Evolutionary conservation across 2,329 filamentous ascomycete genomes (phyloP).

Genomic region (Myriosclerotinia duriaeana): DNA sequence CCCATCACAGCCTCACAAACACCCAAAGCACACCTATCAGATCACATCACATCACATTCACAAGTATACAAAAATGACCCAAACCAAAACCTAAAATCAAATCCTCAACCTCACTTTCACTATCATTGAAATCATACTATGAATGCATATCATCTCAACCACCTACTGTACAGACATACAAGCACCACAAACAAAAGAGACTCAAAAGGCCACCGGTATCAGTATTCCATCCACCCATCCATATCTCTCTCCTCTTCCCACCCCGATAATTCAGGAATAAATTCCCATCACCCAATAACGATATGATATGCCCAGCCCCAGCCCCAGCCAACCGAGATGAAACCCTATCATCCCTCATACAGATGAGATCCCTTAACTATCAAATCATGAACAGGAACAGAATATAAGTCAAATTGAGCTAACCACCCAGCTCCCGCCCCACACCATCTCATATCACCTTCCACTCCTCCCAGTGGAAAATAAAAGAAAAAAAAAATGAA

Average conservation of each 20-base stretch:
- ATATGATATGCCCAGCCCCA: background rate
- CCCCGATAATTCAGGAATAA: background rate
- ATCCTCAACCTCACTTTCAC: background rate
- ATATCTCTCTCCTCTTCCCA: background rate
- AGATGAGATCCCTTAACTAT: background rate
- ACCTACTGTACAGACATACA: background rate
- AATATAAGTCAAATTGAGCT: background rate
- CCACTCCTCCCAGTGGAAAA: background rate
- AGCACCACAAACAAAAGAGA: background rate
- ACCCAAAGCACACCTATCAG: background rate
- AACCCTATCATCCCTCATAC: background rate
- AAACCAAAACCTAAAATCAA: background rate
- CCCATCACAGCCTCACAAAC: background rate
- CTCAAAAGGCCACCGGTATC: background rate
- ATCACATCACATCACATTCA: background rate
- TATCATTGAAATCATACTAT: background rate
- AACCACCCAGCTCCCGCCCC: background rate
- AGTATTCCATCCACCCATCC: background rate
- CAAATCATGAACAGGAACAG: conserved; percentile 15
- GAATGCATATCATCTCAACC: background rate
- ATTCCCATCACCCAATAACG: background rate
- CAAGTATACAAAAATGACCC: background rate
- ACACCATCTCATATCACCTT: background rate
- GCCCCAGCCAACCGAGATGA: background rate
- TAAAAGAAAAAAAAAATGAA: background rate